Evolutionary conservation across 805 yeast genomes (phyloP), one percentile per base, ranked within the genome.

Genomic region (Candida pseudofarinosa): DNA sequence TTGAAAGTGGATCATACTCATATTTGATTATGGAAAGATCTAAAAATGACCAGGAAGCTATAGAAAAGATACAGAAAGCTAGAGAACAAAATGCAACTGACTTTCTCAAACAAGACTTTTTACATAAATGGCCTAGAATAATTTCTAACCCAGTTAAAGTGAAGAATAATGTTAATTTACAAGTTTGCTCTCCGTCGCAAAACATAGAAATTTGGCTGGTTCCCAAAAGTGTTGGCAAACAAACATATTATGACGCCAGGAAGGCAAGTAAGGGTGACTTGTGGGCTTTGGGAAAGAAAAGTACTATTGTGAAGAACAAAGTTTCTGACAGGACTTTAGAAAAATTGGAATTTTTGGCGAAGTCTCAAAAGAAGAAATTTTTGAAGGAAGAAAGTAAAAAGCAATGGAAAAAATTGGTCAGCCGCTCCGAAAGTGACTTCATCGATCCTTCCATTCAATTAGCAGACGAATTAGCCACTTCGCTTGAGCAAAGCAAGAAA

Each of bases 201-300:
- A 74, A 76, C 37, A 63, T 91, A 35, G 97, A 91, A 63, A 80
- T 82, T 45, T 89, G 97, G 96, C 82, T 82, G 13, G 77, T 93
- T 2, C 84, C 97, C 0, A 85, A 83, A 58, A 81, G 95, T 15
- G 72, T 77, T 42, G 85, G 88, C 4, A 79, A 80, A 47, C 84
- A 79, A 47, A 79, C 71, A 2, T 93, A 88, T 52, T 95, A 87
- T 56, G 98, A 93, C 67, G 96, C 96, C 0, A 74, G 97, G 42
- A 91, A 93, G 60, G 79, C 88, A 0, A 63, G 62, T n/a, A 77
- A 78, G 56, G 96, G 97, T 17, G 99, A 93, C 59, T 63, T 83
- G 40, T 93, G 98, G 99, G 83, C 85, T 1, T 55, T 54, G 15
- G 71, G 62, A 7, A 61, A 61, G 50, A 70, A 70, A 54, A 55